Evolutionary conservation across 1,139 yeast genomes (phyloP), one percentile per base, ranked within the genome.

Genomic region (Petasospora rhodanensis): DNA sequence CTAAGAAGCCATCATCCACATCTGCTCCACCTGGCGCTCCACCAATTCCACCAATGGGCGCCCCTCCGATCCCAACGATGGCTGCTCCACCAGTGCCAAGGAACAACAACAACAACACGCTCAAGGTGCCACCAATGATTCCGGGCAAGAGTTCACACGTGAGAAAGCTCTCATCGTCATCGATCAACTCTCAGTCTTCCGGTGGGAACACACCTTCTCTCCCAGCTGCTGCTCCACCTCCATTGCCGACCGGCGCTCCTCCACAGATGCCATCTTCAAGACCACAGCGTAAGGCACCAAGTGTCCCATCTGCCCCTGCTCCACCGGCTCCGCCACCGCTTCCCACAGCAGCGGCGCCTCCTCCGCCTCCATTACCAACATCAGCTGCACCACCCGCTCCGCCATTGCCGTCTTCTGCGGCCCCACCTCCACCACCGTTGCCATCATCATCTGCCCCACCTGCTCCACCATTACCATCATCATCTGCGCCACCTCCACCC

Each of bases 11-110:
- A 4, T 18, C 34, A 5, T 17, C 22, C n/a, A 20, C 26, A 3
- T 7, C 29, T 20, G 28, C 23, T 14, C 29, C 30, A 18, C 16
- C 32, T 9, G 25, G 29, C 9, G 47, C 52, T 10, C 53, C 58
- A 5, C 41, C 55, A 3, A 43, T 55, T 6, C 49, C 49, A 4
- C 35, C 45, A 10, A 28, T 44, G 11, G 32, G 41, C 14, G 54
- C 54, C 18, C 60, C 66, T 4, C 58, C 63, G 7, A 39, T 55
- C 6, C 58, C 64, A 17, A 39, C 50, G 5, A 30, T 51, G 7
- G 49, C 59, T 5, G 62, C 68, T 14, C 54, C 66, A 13, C 37
- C 35, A 18, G 22, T 41, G 5, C 43, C 55, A 14, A n/a, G n/a
- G n/a, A n/a, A n/a, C n/a, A n/a, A n/a, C n/a, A n/a, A n/a, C n/a